Base-by-base conservation (phyloP, 768 basidiomycete species). In the Pisolithus marmoratus region DNA sequence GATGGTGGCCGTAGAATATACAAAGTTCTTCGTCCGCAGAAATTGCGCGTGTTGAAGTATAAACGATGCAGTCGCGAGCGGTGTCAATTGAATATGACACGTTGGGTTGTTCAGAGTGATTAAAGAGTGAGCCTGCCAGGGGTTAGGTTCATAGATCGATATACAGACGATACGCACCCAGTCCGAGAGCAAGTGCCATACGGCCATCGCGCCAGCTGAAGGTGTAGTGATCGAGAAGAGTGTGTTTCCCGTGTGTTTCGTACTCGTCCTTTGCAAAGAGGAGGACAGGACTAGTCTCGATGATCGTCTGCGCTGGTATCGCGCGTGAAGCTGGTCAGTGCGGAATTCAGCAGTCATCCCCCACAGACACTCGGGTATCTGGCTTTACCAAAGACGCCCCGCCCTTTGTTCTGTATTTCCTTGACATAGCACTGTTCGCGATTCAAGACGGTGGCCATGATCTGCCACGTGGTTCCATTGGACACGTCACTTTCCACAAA, bases 271-370 rank as follows among this genome's bases (percentile, higher is more conserved):
- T 75, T 5, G 72, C 65, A 60, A 94, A 81, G 11, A 95, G 71
- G n/a, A 95, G 70, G 19, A 91, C 89, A 2, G 94, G 94, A 55
- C 87, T 87, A 58, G 84, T 79, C 66, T 96, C 94, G 54, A 97
- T 64, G n/a, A 87, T 58, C 0, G 85, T 85, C 12, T 79, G 74
- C 11, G 76, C 68, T 19, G 83, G 74, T 29, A 66, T 68, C n/a
- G 38, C 22, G 6, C 47, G 55, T 1, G 59, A 48, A 24, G 67
- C 62, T 68, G 56, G 11, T 31, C 15, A 34, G 4, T n/a, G 12
- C 17, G 34, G 59, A n/a, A n/a, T n/a, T 81, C 31, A 43, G 8
- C 34, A 45, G 53, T 34, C 4, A 23, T n/a, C n/a, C 14, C 34
- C n/a, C 31, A 0, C 36, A 11, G 2, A 36, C 20, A 14, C 11